Percentiles rank a stretch among this genome's conserved stretches.
Conservation (phyloP, 225 moss, liverwort and hornwort genomes). For the Climacium dendroides region DNA sequence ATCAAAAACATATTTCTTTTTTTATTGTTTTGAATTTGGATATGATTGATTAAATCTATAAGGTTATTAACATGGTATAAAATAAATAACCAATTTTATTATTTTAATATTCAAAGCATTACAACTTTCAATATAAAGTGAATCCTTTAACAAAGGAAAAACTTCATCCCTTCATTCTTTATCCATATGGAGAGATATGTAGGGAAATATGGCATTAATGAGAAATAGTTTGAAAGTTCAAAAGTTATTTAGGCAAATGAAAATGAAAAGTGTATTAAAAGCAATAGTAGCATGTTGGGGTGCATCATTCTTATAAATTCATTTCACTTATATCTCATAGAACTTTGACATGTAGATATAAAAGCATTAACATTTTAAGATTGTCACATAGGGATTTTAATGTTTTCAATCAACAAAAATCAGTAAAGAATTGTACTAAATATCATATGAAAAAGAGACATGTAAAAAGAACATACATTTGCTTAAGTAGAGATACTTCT, state of each 20-base stretch:
- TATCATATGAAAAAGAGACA: neutral
- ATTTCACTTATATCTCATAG: neutral
- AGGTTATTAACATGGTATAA: too few relatives aligned
- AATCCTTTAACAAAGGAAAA: too few relatives aligned
- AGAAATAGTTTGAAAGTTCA: neutral
- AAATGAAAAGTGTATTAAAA: neutral
- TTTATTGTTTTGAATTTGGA: too few relatives aligned
- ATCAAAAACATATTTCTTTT: too few relatives aligned
- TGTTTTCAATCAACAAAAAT: too few relatives aligned
- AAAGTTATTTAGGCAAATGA: neutral
- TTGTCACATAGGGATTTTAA: neutral
- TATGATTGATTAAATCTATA: too few relatives aligned
- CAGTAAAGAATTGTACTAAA: neutral
- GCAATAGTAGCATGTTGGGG: neutral
- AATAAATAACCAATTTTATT: too few relatives aligned
- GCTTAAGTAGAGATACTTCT: neutral
- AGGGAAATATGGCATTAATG: neutral
- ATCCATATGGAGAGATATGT: rapidly evolving
- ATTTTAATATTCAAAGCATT: too few relatives aligned
- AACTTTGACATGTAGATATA: neutral
- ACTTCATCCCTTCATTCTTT: neutral
- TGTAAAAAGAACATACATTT: neutral
- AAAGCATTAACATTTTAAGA: neutral
- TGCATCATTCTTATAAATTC: neutral
- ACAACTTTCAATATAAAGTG: too few relatives aligned